phyloP scores from a whole-genome alignment of 139 green algal genomes.

The Micractinium sp. region DNA sequence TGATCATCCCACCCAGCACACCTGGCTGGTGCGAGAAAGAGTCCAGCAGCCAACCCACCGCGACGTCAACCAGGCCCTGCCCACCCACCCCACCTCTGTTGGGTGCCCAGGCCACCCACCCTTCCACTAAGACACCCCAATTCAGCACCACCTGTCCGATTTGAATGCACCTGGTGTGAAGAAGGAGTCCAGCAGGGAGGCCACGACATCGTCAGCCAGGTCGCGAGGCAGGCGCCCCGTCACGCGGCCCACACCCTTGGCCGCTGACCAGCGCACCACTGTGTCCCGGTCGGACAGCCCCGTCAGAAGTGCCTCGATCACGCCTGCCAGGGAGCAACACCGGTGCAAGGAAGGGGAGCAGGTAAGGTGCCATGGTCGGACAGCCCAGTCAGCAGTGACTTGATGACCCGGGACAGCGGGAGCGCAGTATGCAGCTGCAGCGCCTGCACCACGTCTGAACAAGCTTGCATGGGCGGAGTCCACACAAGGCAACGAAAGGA shows the following conservation, averaged over 20 bases:
- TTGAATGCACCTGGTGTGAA: constrained; percentile 48
- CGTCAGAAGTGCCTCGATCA: constrained; percentile 66
- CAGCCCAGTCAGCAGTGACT: constrained; percentile 75
- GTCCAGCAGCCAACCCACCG: constrained; percentile 74
- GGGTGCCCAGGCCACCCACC: neutral
- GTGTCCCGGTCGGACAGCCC: constrained; percentile 91
- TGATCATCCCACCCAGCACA: constrained; percentile 33
- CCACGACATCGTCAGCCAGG: constrained; percentile 89
- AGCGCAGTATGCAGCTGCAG: neutral
- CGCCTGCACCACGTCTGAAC: neutral
- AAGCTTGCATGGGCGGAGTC: neutral
- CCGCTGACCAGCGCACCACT: constrained; percentile 92
- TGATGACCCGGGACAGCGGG: constrained; percentile 13
- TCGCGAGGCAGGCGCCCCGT: constrained; percentile 79
- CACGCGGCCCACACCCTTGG: constrained; percentile 93
- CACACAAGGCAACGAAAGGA: neutral
- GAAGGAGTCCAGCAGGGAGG: constrained; percentile 76
- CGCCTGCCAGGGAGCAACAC: neutral
- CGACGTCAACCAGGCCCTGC: constrained; percentile 54
- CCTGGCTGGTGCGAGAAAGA: constrained; percentile 58
- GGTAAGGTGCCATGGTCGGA: constrained; percentile 84
- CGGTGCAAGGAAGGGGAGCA: neutral
- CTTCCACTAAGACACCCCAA: neutral
- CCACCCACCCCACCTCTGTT: neutral
- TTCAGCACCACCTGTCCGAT: neutral